Evolutionary conservation across 768 basidiomycete species (phyloP), one percentile per base, ranked within the genome.

Genomic region (Epithele typhae): DNA sequence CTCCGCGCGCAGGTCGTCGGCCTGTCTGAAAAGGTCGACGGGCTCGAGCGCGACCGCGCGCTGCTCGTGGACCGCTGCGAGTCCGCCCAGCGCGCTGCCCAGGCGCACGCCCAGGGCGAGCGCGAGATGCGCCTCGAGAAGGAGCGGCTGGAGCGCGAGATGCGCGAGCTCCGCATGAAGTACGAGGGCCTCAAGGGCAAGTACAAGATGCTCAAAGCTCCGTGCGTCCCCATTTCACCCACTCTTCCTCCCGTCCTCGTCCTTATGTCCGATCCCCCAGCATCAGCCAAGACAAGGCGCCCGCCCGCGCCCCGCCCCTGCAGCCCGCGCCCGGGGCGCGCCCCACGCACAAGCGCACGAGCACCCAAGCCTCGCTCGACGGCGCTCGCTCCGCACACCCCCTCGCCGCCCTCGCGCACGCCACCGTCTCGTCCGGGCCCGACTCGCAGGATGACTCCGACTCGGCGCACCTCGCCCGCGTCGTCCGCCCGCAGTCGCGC

Each of bases 21-120:
- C 14, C 64, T 76, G 19, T 70, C 74, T 24, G 59, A 53, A 15
- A 71, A 68, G 23, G 61, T 78, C 15, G 59, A 63, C 10, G 54
- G 53, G 7, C 67, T 77, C 6, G 60, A 65, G 30, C 59, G 52
- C 27, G 71, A 74, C 36, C 75, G 77, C 37, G 68, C 71, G 11
- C 54, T 59, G 1, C 65, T 83, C 8, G 63, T 74, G 57, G 56
- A 61, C 18, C 67, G 68, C 32, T 75, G 74, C 58, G 71, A 77
- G 38, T 56, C 62, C 12, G 64, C 73, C 51, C 68, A 65, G 37
- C 59, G 61, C 12, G 63, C 63, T 1, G 53, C 71, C 10, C 47
- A 57, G 9, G 66, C 59, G 1, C 68, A 70, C 42, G 57, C 52
- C n/a, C 49, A 59, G 35, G 61, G 62, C 30, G 70, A 68, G 49